Percentiles rank a stretch among this genome's conserved stretches.
phyloP scores from a whole-genome alignment of 345 rosid genomes.

The Pistacia vera region DNA sequence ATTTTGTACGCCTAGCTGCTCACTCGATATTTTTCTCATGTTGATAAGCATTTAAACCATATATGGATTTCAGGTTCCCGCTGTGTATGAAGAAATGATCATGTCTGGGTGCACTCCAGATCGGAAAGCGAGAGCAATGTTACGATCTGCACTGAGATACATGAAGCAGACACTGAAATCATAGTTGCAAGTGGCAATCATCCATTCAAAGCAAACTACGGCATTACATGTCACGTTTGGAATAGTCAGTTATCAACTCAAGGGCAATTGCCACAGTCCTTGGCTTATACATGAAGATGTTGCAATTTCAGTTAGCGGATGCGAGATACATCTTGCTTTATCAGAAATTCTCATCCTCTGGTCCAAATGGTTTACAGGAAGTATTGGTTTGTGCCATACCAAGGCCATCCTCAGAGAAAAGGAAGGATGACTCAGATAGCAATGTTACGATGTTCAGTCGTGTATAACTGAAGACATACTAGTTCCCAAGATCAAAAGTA shows the following conservation, averaged over 20 bases:
- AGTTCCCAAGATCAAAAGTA: background rate
- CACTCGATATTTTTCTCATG: background rate
- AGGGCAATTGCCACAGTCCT: conserved; percentile 29
- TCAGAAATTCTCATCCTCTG: background rate
- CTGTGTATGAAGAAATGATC: conserved; percentile 92
- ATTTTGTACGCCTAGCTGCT: background rate
- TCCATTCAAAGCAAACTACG: conserved; percentile 11
- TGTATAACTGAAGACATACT: background rate
- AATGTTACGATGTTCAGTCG: no score
- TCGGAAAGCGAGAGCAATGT: conserved; percentile 91
- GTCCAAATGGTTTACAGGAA: conserved; percentile 21
- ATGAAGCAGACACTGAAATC: conserved; percentile 70
- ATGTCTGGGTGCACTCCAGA: conserved; percentile 87
- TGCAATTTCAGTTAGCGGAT: background rate
- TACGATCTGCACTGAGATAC: conserved; percentile 90
- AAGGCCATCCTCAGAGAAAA: background rate
- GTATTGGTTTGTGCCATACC: background rate
- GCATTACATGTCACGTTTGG: background rate
- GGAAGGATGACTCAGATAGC: no score
- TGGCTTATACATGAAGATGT: conserved; percentile 2
- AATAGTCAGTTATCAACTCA: background rate
- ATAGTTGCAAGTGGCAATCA: conserved; percentile 24
- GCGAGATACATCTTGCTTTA: background rate
- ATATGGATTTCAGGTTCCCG: conserved; percentile 67
- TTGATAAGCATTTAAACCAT: background rate